These are phyloP conservation scores for Penicilliopsis zonata DNA, from an alignment of 495 filamentous ascomycete species.

Conservation along the genomic window DNA sequence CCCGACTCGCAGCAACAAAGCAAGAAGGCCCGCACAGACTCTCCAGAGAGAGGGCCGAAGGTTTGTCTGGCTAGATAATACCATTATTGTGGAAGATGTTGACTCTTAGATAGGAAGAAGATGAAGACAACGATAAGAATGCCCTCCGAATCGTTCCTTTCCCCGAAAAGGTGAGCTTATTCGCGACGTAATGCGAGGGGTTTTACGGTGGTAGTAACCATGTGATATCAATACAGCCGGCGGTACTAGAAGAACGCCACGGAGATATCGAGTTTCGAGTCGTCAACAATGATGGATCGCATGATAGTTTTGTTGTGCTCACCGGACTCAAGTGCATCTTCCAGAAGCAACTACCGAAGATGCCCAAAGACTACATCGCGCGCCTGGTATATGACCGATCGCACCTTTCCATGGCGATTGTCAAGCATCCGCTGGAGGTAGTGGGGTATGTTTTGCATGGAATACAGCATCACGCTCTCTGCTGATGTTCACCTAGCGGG, in stretches of 20 bases:
- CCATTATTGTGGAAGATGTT: background rate
- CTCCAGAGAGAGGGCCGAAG: conserved; percentile 40
- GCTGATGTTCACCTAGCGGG: conserved; percentile 40
- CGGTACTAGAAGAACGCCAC: conserved; percentile 85
- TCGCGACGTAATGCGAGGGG: conserved; percentile 1
- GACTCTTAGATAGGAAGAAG: conserved; percentile 12
- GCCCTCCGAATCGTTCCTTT: conserved; percentile 54
- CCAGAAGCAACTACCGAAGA: conserved; percentile 96
- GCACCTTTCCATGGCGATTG: conserved; percentile 91
- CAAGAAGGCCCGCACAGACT: conserved; percentile 51
- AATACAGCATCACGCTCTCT: conserved; percentile 1
- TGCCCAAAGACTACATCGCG: conserved; percentile 98
- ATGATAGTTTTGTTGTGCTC: conserved; percentile 85
- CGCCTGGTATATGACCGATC: conserved; percentile 94
- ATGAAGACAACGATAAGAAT: conserved; percentile 19
- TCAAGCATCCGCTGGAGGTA: conserved; percentile 91
- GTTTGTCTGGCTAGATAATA: conserved; percentile 8
- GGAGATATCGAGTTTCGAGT: conserved; percentile 97
- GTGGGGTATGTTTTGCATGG: conserved; percentile 46
- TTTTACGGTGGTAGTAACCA: conserved; percentile 1
- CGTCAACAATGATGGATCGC: conserved; percentile 87
- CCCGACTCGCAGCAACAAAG: conserved; percentile 36
- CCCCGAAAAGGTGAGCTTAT: conserved; percentile 59
- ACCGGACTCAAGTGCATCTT: conserved; percentile 97
- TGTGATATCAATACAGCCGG: conserved; percentile 40